Evolutionary conservation across 2,329 filamentous ascomycete species (phyloP).

Genomic region (Colletotrichum somersetense): DNA sequence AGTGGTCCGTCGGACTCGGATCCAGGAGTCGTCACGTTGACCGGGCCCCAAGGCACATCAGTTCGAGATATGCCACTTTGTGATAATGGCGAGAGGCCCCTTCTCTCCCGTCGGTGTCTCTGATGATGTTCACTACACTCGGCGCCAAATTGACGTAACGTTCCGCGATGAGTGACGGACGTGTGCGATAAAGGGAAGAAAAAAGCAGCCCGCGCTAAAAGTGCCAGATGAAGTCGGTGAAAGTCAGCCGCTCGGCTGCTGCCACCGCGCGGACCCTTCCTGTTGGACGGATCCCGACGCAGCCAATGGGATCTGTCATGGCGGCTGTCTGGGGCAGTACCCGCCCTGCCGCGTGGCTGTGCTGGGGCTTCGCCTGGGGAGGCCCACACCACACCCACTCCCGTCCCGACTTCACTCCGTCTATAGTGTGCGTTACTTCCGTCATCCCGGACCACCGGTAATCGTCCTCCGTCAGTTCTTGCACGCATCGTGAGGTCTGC

Average conservation of each 20-base stretch:
- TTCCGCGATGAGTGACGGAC: slow-evolving; percentile 7
- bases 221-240: slow-evolving; percentile 3
- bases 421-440: neutral
- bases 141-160: neutral
- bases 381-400: neutral
- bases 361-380: slow-evolving; percentile 13
- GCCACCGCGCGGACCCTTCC: neutral
- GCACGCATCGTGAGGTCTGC: neutral
- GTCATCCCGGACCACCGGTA: slow-evolving; percentile 6
- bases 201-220: neutral
- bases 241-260: slow-evolving; percentile 32
- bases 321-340: slow-evolving; percentile 22
- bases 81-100: slow-evolving; percentile 3
- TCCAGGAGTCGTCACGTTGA: neutral
- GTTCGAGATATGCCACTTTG: neutral
- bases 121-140: neutral
- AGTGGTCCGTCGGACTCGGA: too few species aligned
- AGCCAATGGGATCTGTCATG: neutral
- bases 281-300: neutral
- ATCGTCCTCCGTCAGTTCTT: slow-evolving; percentile 12
- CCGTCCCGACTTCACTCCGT: slow-evolving; percentile 37
- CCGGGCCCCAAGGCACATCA: neutral
- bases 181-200: neutral
- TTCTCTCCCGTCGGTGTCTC: neutral
- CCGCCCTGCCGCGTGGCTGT: slow-evolving; percentile 35